These are phyloP conservation scores for Penicillium sp. DNA, from an alignment of 2,329 filamentous ascomycete species.

Conservation along the genomic window DNA sequence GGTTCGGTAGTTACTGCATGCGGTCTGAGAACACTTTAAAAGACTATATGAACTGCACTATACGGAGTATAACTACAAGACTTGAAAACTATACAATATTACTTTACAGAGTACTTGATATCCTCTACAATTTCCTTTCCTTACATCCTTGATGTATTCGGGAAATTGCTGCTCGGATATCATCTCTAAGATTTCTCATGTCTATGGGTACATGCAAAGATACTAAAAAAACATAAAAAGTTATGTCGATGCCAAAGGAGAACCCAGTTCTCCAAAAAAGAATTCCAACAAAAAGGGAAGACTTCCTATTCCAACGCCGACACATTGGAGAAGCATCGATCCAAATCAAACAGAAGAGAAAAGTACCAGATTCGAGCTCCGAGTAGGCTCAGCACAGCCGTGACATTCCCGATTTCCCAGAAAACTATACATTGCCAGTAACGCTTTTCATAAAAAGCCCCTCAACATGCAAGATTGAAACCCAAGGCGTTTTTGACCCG, in stretches of 20 bases:
- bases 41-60: no score
- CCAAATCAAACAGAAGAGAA: conserved; percentile 13
- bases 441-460: conserved; percentile 20
- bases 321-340: conserved; percentile 10
- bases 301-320: conserved; percentile 22
- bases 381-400: conserved; percentile 10
- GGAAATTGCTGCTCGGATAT: conserved; percentile 11
- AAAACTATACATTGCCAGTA: conserved; percentile 28
- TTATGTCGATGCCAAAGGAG: conserved; percentile 23
- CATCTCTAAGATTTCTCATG: conserved; percentile 26
- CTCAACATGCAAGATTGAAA: conserved; percentile 20
- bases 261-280: conserved; percentile 21
- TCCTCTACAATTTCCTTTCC: not conserved
- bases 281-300: conserved; percentile 9
- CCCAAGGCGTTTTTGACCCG: conserved; percentile 2
- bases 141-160: no score
- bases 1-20: conserved; percentile 23
- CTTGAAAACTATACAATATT: no score
- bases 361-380: conserved; percentile 12
- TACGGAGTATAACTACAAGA: no score
- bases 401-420: conserved; percentile 2
- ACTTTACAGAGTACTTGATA: no score
- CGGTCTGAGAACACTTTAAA: conserved; percentile 1
- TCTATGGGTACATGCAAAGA: conserved; percentile 32
- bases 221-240: conserved; percentile 17